Conservation (phyloP, 2,329 filamentous ascomycete genomes). For the Orbilia oligospora region DNA sequence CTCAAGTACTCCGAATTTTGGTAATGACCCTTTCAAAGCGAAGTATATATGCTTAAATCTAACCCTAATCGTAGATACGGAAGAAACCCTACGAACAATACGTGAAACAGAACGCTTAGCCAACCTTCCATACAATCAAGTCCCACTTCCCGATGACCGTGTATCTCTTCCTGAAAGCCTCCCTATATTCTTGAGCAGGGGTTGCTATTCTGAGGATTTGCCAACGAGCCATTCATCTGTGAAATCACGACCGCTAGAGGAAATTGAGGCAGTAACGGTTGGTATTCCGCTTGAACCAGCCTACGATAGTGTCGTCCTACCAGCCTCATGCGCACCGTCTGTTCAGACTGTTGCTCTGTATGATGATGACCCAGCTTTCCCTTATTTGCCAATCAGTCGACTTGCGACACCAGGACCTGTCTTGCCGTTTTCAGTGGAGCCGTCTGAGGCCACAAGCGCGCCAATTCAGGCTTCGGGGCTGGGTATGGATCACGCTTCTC, state of each 20-base stretch:
- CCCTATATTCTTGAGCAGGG: not conserved
- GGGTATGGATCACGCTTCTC: not conserved
- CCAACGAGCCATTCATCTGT: not conserved
- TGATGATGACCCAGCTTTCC: not conserved
- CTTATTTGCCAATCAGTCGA: slow-evolving; percentile 8
- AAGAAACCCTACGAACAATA: not conserved
- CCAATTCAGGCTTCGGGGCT: not conserved
- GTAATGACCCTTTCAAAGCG: not conserved
- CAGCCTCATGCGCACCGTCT: not conserved
- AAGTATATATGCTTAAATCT: not conserved
- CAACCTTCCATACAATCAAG: not conserved
- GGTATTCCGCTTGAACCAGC: not conserved
- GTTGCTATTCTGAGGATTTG: not conserved
- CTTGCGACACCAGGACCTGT: not conserved
- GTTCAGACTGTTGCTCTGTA: not conserved
- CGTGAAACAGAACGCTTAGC: slow-evolving; percentile 7
- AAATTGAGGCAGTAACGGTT: not conserved
- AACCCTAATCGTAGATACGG: not conserved
- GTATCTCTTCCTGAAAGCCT: not conserved
- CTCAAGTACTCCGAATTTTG: not conserved
- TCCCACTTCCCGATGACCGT: slow-evolving; percentile 9
- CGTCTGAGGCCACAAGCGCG: not conserved
- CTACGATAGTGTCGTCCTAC: not conserved
- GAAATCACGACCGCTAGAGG: not conserved
- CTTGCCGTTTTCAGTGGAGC: not conserved